These are phyloP conservation scores for Hydnomerulius pinastri DNA, from an alignment of 768 basidiomycete species.

Conservation along the genomic window DNA sequence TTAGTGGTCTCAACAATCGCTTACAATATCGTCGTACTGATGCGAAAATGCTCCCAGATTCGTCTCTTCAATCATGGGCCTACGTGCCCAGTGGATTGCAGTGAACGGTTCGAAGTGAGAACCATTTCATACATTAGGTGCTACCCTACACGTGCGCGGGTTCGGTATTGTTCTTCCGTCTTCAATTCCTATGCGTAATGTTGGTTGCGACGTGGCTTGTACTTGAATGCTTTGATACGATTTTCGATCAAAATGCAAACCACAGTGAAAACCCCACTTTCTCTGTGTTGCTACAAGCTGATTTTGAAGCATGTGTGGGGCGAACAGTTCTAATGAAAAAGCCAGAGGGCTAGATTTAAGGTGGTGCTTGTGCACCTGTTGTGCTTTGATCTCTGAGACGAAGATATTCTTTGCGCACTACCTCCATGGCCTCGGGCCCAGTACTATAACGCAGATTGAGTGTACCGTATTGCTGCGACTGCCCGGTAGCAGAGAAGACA, in stretches of 20 bases:
- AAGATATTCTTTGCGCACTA: constrained; percentile 70
- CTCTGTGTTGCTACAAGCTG: not conserved
- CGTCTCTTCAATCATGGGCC: constrained; percentile 70
- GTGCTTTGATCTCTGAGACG: constrained; percentile 51
- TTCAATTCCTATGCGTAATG: constrained; percentile 9
- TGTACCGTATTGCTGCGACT: not conserved
- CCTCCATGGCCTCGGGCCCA: constrained; percentile 71
- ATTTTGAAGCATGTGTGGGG: not conserved
- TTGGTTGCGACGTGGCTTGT: not conserved
- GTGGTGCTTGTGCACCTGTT: not conserved
- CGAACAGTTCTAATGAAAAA: not conserved
- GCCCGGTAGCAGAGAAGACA: not conserved
- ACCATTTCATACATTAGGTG: not conserved
- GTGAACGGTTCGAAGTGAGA: constrained; percentile 46
- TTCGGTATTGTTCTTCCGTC: not conserved
- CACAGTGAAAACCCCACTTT: not conserved
- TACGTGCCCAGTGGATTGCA: constrained; percentile 64
- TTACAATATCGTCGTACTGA: constrained; percentile 10
- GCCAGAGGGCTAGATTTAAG: not conserved
- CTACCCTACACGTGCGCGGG: not conserved
- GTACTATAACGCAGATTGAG: constrained; percentile 47
- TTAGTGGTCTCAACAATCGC: constrained; percentile 43
- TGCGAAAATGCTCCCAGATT: constrained; percentile 43
- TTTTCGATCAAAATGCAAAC: not conserved
- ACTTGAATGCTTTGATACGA: not conserved